Base-by-base conservation (phyloP, 2,329 filamentous ascomycete species). In the Colletotrichum orbiculare region DNA sequence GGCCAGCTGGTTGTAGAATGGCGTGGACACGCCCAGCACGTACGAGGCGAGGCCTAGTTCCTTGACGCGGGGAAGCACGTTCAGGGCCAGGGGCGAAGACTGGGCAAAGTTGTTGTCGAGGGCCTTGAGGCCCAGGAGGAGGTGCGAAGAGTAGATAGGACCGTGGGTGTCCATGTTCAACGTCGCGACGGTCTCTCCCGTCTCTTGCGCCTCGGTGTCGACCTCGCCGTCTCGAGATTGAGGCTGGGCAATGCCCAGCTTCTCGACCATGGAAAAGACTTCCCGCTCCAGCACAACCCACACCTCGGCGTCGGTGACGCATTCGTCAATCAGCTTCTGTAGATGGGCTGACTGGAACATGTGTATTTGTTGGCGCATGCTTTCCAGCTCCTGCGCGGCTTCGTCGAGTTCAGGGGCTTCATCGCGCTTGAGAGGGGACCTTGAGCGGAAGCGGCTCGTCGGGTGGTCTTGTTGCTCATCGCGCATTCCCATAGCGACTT, bases 1-100 rank as follows among this genome's bases (percentile, higher is more conserved):
- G 33, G 92, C 81, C 39, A 93, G 82, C 53, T 87, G 82, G 72
- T 91, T 89, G 79, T 92, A 94, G 46, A 94, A 86, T 0, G 84
- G 79, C 0, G 90, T 91, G 15, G 88, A 89, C 6, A 87, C 89
- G 52, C 91, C 91, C 1, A 95, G 83, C 7, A 92, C 88, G 71
- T 90, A 92, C 0, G 90, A 90, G 1, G 87, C 85, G 2, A 91
- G 83, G 2, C 91, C 91, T 0, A 92, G 81, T 48, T 84, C 81
- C 72, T 91, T 91, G 70, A 94, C 79, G 8, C 85, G 84, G 0
- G 91, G 90, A 1, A 94, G 80, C 34, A 94, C 76, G 48, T 83
- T 82, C 48, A 91, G 82, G 0, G 83, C 81, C 1, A 91, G 80
- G 0, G 83, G 80, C 1, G 91, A 93, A 0, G 86, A 78, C 10